These are phyloP conservation scores for Pseudodiploospora longispora DNA, from an alignment of 2,329 filamentous ascomycete genomes.

Conservation along the genomic window DNA sequence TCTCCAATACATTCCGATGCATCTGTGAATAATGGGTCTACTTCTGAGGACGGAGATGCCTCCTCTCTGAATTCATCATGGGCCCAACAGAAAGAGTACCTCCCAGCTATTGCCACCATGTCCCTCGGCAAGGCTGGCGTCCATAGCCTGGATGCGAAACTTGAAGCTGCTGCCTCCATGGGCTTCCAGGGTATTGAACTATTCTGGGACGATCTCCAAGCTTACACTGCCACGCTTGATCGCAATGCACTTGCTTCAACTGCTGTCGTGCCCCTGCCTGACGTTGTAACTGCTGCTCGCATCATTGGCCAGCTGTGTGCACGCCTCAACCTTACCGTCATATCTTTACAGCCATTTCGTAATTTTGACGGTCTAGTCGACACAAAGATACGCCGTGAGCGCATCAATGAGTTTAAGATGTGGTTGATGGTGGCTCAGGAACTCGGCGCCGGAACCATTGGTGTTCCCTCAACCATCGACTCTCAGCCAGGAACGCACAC, in stretches of 20 bases:
- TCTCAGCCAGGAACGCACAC: constrained; percentile 3
- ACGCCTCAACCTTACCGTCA: constrained; percentile 7
- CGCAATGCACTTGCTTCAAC: not conserved
- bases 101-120: constrained; percentile 15
- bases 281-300: constrained; percentile 6
- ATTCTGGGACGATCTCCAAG: constrained; percentile 14
- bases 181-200: constrained; percentile 15
- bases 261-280: not conserved
- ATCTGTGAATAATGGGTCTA: not conserved
- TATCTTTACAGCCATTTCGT: constrained; percentile 15
- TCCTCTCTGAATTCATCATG: not conserved
- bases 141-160: constrained; percentile 13
- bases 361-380: constrained; percentile 12
- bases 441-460: constrained; percentile 11
- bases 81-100: not conserved
- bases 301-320: constrained; percentile 4
- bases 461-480: constrained; percentile 11
- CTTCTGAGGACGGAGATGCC: not conserved
- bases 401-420: constrained; percentile 6
- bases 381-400: not conserved
- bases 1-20: no score
- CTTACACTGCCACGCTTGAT: not conserved
- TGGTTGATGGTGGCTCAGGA: constrained; percentile 11
- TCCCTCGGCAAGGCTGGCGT: constrained; percentile 10
- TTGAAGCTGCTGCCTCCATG: constrained; percentile 7